Evolutionary conservation across 2,329 filamentous ascomycete genomes (phyloP), one percentile per base, ranked within the genome.

Genomic region (Neurospora crassa): DNA sequence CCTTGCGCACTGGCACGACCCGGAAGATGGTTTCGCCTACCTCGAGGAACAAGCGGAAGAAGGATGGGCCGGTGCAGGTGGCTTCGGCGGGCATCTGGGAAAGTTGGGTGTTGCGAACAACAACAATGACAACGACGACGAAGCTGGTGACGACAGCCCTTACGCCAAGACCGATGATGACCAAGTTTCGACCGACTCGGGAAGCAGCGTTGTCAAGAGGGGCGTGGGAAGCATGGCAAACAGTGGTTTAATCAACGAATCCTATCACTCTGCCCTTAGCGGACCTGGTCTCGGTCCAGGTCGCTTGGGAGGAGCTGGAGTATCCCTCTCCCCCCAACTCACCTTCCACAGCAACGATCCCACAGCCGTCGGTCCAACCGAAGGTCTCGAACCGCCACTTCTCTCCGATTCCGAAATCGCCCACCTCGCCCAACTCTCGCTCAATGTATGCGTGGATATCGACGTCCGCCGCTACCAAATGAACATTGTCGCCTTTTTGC

Each of bases 401-500:
- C 72, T 81, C 71, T 76, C 75, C 11, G 75, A 86, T 77, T 67
- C 76, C 34, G 86, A 88, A 53, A 86, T 96, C 43, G 83, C 86
- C 16, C 81, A 83, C 5, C 83, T 97, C 2, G 85, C 88, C 3
- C 82, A 84, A n/a, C 83, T 88, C 2, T 86, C 87, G 70, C 82
- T 85, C 2, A 16, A 12, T 29, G 88, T 92, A 16, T 86, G 85
- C 53, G 83, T 94, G 37, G 91, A 90, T 71, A 87, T 94, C 24
- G 94, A 97, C 75, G 88, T 97, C 2, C 84, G 88, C 71, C 89
- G 92, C 63, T 98, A 98, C 80, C 87, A 95, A 72, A 91, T 95
- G 84, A 95, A 98, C 80, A 88, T 98, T 45, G 84, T 95, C 69
- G 88, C 94, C 3, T 97, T 97, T 79, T 85, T 98, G 75, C 90